A percentile compares a stretch with the other conserved stretches of the same genome.
phyloP scores from a whole-genome alignment of 2,329 filamentous ascomycete species.

The Elsinoe necatrix region DNA sequence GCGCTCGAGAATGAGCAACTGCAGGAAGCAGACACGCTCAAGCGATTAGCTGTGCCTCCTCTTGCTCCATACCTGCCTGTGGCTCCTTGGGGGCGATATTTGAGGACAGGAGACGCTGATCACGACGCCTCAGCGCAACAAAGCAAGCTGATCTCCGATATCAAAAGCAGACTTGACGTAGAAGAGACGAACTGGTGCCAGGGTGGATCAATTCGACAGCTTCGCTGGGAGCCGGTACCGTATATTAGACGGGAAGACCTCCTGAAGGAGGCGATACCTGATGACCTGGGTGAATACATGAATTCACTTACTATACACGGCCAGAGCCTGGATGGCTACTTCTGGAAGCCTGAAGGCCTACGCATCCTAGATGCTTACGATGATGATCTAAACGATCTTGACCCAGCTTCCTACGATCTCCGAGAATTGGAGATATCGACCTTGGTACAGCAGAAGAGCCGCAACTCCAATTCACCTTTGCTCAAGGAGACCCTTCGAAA shows the following conservation, averaged over 20 bases:
- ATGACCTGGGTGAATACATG: slow-evolving; percentile 32
- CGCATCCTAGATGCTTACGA: slow-evolving; percentile 35
- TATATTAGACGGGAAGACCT: background rate
- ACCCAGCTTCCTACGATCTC: slow-evolving; percentile 12
- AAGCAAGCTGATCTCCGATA: background rate
- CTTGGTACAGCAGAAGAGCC: slow-evolving; percentile 16
- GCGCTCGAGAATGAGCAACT: slow-evolving; percentile 39
- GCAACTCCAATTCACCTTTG: slow-evolving; percentile 23
- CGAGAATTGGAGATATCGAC: slow-evolving; percentile 2
- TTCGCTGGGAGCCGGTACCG: slow-evolving; percentile 13
- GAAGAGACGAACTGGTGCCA: background rate
- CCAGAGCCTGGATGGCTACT: slow-evolving; percentile 33
- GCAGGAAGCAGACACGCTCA: slow-evolving; percentile 39
- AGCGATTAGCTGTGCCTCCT: slow-evolving; percentile 41
- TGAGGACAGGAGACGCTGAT: background rate
- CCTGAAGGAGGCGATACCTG: slow-evolving; percentile 33
- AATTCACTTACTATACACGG: slow-evolving; percentile 27
- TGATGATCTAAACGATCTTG: slow-evolving; percentile 32
- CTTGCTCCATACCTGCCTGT: slow-evolving; percentile 37
- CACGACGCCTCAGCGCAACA: background rate
- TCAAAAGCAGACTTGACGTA: background rate
- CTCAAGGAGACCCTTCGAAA: slow-evolving; percentile 18
- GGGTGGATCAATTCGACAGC: background rate
- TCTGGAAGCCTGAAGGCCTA: slow-evolving; percentile 44
- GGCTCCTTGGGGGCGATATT: slow-evolving; percentile 41